Evolutionary conservation across 257 asterid species (phyloP), one percentile per base, ranked within the genome.

Genomic region (Agastache rugosa): DNA sequence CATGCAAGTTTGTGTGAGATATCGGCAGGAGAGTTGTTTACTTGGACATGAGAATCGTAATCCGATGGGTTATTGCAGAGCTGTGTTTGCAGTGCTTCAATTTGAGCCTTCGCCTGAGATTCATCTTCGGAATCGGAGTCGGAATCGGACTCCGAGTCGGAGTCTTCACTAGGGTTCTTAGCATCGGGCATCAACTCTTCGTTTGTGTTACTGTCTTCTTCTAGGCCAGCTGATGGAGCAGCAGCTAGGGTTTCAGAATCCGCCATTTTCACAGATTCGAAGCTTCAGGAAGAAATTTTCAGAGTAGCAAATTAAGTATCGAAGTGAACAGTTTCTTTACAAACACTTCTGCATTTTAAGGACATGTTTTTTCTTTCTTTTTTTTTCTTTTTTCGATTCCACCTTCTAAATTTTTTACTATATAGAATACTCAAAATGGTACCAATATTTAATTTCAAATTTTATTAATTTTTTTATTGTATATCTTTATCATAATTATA

Each of bases 41-140:
- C 99, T 80, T 95, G 93, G 74, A 87, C 90, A 77, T 90, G 89
- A 71, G 91, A 48, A 47, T 87, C 92, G 82, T 95, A 95, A 80
- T 95, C 80, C 79, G 86, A 84, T 19, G 93, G 89, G 68, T 90
- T 89, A 11, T 17, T 78, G 67, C 70, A 51, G 39, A 95, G 87
- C 73, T 76, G 81, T 10, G 84, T 16, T 85, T 92, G 91, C 14
- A 95, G 86, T 64, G 91, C 78, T 83, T 88, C 90, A 67, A 88
- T 74, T 78, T 90, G 90, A 27, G 84, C 83, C 82, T 84, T 89
- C n/a, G 68, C 84, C 66, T 84, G 87, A 3, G 85, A 87, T 59
- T 92, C 98, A 71, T 84, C 87, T 23, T 90, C 98, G 41, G 83
- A 85, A 22, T 90, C 97, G 9, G 93, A 73, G 31, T 48, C 86